Conservation (phyloP, 352 stramenopile species). For the Hyaloperonospora brassicae region DNA sequence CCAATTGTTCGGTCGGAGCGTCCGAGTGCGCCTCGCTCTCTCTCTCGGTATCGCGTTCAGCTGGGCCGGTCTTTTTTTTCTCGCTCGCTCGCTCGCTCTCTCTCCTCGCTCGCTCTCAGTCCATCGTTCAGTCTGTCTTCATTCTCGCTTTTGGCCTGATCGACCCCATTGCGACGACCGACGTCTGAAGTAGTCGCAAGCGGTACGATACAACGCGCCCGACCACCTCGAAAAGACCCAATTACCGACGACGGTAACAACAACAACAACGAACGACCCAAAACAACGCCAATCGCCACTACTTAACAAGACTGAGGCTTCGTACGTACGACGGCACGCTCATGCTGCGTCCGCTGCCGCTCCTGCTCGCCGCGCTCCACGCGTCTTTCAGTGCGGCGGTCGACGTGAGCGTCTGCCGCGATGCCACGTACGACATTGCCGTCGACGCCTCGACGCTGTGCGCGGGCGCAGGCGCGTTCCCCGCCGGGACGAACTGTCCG, state of each 20-base stretch:
- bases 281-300: no score
- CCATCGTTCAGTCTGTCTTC: neutral
- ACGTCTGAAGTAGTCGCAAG: neutral
- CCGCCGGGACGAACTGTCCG: constrained; percentile 28
- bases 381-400: constrained; percentile 8
- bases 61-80: no score
- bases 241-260: no score
- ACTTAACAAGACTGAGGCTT: no score
- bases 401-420: constrained; percentile 37
- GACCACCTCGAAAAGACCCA: no score
- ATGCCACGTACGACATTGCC: constrained; percentile 35
- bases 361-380: constrained; percentile 9
- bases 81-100: no score
- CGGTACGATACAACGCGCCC: constrained; percentile 3
- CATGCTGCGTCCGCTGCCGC: constrained; percentile 13
- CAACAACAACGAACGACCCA: no score
- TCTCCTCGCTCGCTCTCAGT: no score
- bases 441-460: constrained; percentile 24
- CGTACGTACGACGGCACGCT: neutral
- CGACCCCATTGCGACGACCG: constrained; percentile 1
- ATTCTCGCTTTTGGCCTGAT: constrained; percentile 17
- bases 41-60: no score
- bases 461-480: constrained; percentile 24
- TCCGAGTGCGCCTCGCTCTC: neutral
- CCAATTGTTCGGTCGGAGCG: constrained; percentile 1